Evolutionary conservation across 2,329 filamentous ascomycete species (phyloP).

Genomic region (Fusarium odoratissimum): DNA sequence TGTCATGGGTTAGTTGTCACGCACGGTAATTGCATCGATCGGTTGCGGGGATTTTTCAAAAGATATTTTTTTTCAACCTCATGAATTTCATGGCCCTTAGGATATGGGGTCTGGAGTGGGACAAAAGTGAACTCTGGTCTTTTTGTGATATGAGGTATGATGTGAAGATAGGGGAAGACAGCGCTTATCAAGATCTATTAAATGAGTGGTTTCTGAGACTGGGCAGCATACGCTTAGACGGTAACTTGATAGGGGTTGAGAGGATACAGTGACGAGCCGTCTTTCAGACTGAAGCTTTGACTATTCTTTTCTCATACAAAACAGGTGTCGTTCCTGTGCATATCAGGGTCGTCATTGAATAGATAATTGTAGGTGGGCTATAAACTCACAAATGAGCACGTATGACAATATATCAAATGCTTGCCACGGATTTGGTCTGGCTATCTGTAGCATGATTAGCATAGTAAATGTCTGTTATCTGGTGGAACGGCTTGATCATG

Average conservation of each 20-base stretch:
- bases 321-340: fast-evolving
- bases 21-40: constrained; percentile 47
- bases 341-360: background rate
- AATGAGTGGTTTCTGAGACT: background rate
- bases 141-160: constrained; percentile 32
- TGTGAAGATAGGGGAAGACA: constrained; percentile 5
- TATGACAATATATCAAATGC: background rate
- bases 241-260: background rate
- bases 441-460: background rate
- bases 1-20: constrained; percentile 45
- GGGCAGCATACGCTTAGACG: fast-evolving
- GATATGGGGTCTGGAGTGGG: constrained; percentile 35
- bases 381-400: background rate
- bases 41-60: constrained; percentile 28
- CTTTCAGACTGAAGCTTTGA: no score
- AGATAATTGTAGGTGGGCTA: no score
- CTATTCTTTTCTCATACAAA: no score
- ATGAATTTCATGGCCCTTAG: constrained; percentile 46
- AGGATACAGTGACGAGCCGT: background rate
- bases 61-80: constrained; percentile 36
- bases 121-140: constrained; percentile 40
- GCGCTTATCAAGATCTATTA: constrained; percentile 16
- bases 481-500: no score
- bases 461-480: background rate
- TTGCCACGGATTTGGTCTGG: background rate